Conservation (phyloP, 345 rosid genomes). For the Passiflora organensis region DNA sequence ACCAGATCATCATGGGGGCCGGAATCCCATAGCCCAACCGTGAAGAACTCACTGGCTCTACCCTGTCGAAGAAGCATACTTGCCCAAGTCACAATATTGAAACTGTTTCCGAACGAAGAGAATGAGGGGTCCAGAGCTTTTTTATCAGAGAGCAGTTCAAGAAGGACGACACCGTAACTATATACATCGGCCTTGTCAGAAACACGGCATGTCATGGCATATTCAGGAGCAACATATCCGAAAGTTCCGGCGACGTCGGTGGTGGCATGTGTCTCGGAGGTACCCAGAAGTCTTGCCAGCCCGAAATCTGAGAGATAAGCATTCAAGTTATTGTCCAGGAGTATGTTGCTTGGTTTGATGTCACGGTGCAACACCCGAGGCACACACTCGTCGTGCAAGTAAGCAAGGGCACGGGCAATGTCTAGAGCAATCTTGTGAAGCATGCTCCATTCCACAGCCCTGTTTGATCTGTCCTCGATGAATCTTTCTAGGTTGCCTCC, state of each 20-base stretch:
- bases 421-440: slow-evolving; percentile 54
- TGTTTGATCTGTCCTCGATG: slow-evolving; percentile 40
- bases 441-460: slow-evolving; percentile 38
- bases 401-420: slow-evolving; percentile 50
- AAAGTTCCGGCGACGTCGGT: slow-evolving; percentile 56
- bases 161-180: slow-evolving; percentile 48
- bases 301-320: slow-evolving; percentile 58
- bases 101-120: slow-evolving; percentile 44
- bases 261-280: slow-evolving; percentile 53
- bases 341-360: slow-evolving; percentile 51
- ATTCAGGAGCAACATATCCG: slow-evolving; percentile 55
- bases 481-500: slow-evolving; percentile 51
- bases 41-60: slow-evolving; percentile 32
- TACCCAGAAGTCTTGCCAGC: slow-evolving; percentile 47
- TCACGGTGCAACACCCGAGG: slow-evolving; percentile 50
- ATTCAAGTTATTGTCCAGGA: slow-evolving; percentile 37
- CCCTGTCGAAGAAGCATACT: slow-evolving; percentile 40
- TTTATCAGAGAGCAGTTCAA: slow-evolving; percentile 48
- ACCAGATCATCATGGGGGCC: slow-evolving; percentile 45
- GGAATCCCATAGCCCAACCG: slow-evolving; percentile 42
- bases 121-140: slow-evolving; percentile 50
- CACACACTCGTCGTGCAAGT: slow-evolving; percentile 44
- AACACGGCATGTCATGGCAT: slow-evolving; percentile 54
- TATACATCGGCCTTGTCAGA: slow-evolving; percentile 55
- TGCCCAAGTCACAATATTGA: slow-evolving; percentile 52